A percentile compares a stretch with the other conserved stretches of the same genome.
phyloP scores from a whole-genome alignment of 108 stramenopile species.

The Craspedostauros australis region DNA sequence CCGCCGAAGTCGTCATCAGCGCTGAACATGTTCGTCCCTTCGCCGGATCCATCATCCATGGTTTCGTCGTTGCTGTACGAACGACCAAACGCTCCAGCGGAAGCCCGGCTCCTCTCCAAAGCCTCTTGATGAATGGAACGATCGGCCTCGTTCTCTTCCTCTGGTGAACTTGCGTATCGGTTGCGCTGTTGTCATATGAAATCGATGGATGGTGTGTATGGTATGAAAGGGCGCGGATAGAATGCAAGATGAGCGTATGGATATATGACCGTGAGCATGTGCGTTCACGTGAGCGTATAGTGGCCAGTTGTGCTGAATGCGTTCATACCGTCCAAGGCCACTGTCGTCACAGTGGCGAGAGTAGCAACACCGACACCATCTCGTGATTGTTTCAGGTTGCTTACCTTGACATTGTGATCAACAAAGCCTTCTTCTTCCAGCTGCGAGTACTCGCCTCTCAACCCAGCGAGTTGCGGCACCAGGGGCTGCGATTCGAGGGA shows the following conservation, averaged over 20 bases:
- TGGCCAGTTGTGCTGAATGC: no score
- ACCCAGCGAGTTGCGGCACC: conserved; percentile 70
- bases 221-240: no score
- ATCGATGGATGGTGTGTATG: no score
- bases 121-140: conserved; percentile 71
- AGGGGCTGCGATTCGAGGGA: conserved; percentile 45
- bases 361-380: no score
- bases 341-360: no score
- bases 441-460: conserved; percentile 50
- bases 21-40: conserved; percentile 7
- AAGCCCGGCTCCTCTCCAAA: conserved; percentile 59
- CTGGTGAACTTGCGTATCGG: conserved; percentile 39
- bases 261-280: no score
- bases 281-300: no score
- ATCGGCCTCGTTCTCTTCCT: conserved; percentile 83
- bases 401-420: conserved; percentile 13
- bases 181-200: conserved; percentile 13
- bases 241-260: no score
- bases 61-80: conserved; percentile 35
- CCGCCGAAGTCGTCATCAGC: conserved; percentile 19
- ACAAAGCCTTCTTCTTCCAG: conserved; percentile 67
- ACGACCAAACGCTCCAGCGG: conserved; percentile 38
- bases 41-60: background rate
- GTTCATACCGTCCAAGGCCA: no score
- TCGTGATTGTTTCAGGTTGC: no score